Evolutionary conservation across 2,329 filamentous ascomycete genomes (phyloP), one percentile per base, ranked within the genome.

Genomic region (Talaromyces islandicus): DNA sequence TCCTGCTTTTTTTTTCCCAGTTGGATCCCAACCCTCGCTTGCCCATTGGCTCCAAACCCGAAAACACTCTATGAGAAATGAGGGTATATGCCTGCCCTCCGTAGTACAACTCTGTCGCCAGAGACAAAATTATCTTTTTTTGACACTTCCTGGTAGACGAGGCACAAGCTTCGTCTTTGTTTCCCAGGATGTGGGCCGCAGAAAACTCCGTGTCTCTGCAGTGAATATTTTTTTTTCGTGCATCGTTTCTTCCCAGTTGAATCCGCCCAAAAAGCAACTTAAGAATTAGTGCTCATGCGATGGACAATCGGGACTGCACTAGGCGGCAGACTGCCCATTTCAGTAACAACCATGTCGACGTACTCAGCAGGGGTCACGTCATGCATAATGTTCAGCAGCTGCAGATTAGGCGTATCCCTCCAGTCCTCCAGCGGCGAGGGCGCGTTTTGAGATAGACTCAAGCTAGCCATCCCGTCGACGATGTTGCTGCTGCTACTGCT

Each of bases 301-400:
- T 89, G 85, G 58, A 89, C 84, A 54, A 88, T 86, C 11, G 92
- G 89, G 48, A 97, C 92, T 7, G 91, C 92, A 68, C 89, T 92
- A 0, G 92, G 90, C 56, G 92, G 90, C 64, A 95, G 83, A 68
- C 86, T 90, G 48, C 93, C 94, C 71, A 93, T 87, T 77, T 99
- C 94, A 3, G 92, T 97, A 55, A 97, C 86, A 46, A 99, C 88
- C 75, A 92, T 89, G 43, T 90, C 88, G 65, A 97, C 87, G 69
- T 91, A 92, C 68, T 91, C 88, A 4, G 91, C 90, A 14, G 88
- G 89, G 0, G 94, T 99, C 54, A 93, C 90, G 73, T 99, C 94
- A 71, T 96, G 97, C 75, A 97, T 85, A 62, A 97, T 82, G 70
- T 89, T 89, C 63, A 88, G 76, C 43, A 88, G 77, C 69, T 88